Evolutionary conservation across 768 basidiomycete genomes (phyloP).

Genomic region (Suillus plorans): DNA sequence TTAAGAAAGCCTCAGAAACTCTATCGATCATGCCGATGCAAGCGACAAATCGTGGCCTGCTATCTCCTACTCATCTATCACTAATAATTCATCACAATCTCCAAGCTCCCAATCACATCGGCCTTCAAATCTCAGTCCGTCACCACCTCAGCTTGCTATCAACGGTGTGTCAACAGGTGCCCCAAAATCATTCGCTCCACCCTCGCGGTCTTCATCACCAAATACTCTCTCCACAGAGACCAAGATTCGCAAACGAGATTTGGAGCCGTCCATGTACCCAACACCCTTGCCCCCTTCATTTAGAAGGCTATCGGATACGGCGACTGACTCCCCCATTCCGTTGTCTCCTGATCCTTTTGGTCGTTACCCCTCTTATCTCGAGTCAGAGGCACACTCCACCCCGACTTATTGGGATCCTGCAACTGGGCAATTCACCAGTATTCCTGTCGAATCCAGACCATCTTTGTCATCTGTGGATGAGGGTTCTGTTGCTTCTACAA

Average conservation of each 20-base stretch:
- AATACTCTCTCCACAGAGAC: constrained; percentile 41
- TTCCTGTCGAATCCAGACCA: constrained; percentile 22
- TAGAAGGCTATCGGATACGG: constrained; percentile 21
- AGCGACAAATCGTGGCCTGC: constrained; percentile 41
- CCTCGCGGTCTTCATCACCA: constrained; percentile 16
- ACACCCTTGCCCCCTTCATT: constrained; percentile 33
- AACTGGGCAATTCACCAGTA: constrained; percentile 21
- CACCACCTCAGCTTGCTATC: constrained; percentile 63
- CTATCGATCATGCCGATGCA: constrained; percentile 8
- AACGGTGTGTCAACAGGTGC: constrained; percentile 68
- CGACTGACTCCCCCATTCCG: constrained; percentile 63
- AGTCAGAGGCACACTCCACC: constrained; percentile 29
- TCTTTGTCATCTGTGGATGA: constrained; percentile 26
- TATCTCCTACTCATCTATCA: constrained; percentile 41
- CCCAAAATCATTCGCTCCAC: constrained; percentile 45
- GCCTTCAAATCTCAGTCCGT: constrained; percentile 35
- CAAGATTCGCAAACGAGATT: constrained; percentile 50
- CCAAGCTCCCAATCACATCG: constrained; percentile 6
- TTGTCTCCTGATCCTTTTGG: constrained; percentile 85
- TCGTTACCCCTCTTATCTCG: constrained; percentile 57
- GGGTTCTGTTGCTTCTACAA: constrained; percentile 20
- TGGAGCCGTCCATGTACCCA: constrained; percentile 50
- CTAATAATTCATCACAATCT: constrained; percentile 18
- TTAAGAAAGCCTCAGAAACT: neutral
- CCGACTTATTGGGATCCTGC: constrained; percentile 46